Evolutionary conservation across 306 rosid genomes (phyloP).

Genomic region (Prunus mume): DNA sequence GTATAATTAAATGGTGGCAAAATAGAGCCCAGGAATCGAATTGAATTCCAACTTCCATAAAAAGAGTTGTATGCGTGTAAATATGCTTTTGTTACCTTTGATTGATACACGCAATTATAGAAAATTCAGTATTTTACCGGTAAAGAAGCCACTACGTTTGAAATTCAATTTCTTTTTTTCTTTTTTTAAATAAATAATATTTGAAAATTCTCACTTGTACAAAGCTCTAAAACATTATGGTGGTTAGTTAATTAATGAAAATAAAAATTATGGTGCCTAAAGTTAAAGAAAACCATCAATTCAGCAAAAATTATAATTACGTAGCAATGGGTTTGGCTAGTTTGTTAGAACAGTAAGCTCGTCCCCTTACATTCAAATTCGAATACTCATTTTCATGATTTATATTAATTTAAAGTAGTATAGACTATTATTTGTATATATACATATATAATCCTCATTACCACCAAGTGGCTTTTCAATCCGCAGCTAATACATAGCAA

Average conservation of each 20-base stretch:
- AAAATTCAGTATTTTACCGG: background rate
- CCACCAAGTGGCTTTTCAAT: background rate
- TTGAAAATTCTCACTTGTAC: no score
- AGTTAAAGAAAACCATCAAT: background rate
- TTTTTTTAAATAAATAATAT: background rate
- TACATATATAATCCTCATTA: background rate
- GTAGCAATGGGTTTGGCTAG: no score
- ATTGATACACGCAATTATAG: slow-evolving; percentile 13
- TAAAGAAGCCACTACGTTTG: slow-evolving; percentile 12
- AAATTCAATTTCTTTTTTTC: background rate
- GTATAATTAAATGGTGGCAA: slow-evolving; percentile 10
- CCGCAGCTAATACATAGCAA: background rate
- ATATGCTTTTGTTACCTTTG: slow-evolving; percentile 14
- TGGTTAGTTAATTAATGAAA: no score
- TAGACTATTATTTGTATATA: no score
- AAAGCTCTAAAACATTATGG: background rate
- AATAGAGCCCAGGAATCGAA: slow-evolving; percentile 28
- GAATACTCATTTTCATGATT: fast-evolving
- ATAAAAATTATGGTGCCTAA: background rate
- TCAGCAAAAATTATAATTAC: background rate
- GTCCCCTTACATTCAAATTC: no score
- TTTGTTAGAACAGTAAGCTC: no score
- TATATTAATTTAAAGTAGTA: no score
- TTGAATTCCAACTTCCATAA: slow-evolving; percentile 37
- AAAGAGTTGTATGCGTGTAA: slow-evolving; percentile 3